Base-by-base conservation (phyloP, 305 asterid genomes). In the Fraxinus floribunda region DNA sequence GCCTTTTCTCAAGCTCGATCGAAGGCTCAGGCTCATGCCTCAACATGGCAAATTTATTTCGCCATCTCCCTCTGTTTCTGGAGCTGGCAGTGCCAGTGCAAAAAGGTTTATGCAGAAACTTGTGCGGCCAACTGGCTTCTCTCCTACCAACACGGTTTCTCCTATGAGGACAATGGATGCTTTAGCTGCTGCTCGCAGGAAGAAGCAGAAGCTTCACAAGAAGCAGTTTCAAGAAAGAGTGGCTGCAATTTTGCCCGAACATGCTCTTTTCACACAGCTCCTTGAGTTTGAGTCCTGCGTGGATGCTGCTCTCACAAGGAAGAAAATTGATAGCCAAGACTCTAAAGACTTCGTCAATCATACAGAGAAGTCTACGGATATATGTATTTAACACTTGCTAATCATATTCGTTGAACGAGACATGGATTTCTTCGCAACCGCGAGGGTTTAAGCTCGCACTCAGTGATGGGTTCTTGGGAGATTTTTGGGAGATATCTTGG, bases 301-400 rank as follows among this genome's bases (percentile, higher is more conserved):
- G 64, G 98, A 94, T 88, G 87, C 99, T 52, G 94, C 98, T 75
- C 81, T 96, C 80, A 86, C 88, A 5, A 91, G 99, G 88, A 94
- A 96, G 91, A 96, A 96, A 89, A 91, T 91, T 34, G 99, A 96
- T 79, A 96, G 94, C 84, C 98, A 96, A 79, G 99, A 96, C 98
- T 11, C 85, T 93, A 13, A 92, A 92, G 86, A 92, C 88, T 20
- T 98, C 98, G 0, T 83, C 97, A 1, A 90, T 91, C 81, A 80
- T 93, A 75, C 99, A 96, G 88, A 96, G 92, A 84, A 92, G 94
- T 0, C 97, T 96, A 20, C 93, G 98, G 6, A 93, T 93, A 22
- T 96, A 96, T 77, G 97, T 96, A 6, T 96, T 94, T 32, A 94
- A 94, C 86, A 93, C 95, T 36, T 93, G 98, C 98, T 0, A 92